Percentiles rank a stretch among this genome's conserved stretches.
Evolutionary conservation across 371 early-diverging fungal genomes (phyloP).

Genomic region (Dichotomocladium elegans): DNA sequence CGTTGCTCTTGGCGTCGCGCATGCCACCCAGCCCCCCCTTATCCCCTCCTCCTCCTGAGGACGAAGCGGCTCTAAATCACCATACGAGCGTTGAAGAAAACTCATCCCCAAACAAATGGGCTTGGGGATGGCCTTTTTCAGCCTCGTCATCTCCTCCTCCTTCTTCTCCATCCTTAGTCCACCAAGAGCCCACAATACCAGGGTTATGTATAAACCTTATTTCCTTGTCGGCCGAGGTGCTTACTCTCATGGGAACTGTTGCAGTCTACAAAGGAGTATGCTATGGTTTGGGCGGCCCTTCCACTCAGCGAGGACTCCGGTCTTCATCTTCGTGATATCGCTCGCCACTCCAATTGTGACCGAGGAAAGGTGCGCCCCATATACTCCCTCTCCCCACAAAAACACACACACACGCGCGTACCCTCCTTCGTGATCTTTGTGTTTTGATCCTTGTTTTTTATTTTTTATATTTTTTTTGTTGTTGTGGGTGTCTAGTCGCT

Average conservation of each 20-base stretch:
- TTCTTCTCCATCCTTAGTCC: no score
- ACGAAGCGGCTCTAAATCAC: no score
- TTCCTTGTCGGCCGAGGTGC: constrained; percentile 2
- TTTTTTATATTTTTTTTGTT: neutral
- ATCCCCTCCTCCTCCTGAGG: constrained; percentile 2
- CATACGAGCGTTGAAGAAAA: neutral
- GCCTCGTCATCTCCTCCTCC: neutral
- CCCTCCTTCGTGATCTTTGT: neutral
- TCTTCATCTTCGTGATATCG: no score
- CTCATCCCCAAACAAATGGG: neutral
- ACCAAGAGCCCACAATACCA: neutral
- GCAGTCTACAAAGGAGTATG: constrained; percentile 2
- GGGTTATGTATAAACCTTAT: constrained; percentile 1
- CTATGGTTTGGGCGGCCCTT: constrained; percentile 4
- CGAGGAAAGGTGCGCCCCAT: no score
- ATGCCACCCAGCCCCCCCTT: constrained; percentile 7
- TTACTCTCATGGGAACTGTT: constrained; percentile 5
- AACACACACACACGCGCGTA: neutral
- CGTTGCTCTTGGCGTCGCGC: constrained; percentile 1
- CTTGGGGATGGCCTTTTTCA: constrained; percentile 1
- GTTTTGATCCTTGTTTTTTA: neutral
- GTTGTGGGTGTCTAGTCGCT: neutral
- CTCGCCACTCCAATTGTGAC: no score
- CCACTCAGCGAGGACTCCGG: no score
- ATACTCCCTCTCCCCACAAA: no score